Evolutionary conservation across 2,329 filamentous ascomycete species (phyloP).

Genomic region (Talaromyces sp.): DNA sequence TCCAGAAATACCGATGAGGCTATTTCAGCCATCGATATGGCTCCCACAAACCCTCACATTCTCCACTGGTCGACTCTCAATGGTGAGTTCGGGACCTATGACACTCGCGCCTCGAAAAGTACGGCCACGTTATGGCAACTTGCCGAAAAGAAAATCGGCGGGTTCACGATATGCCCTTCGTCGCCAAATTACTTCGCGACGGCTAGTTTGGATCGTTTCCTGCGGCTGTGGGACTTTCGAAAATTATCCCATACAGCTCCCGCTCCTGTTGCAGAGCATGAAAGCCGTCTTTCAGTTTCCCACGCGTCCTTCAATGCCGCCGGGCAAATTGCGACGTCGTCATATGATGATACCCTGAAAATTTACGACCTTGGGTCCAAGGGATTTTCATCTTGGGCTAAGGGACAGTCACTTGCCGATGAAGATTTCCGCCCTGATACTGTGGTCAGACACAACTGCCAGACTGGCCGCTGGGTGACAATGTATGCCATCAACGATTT

Average conservation of each 20-base stretch:
- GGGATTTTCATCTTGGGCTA: slow-evolving; percentile 61
- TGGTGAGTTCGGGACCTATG: slow-evolving; percentile 78
- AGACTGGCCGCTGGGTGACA: slow-evolving; percentile 92
- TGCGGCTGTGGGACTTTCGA: slow-evolving; percentile 91
- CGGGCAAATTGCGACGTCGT: slow-evolving; percentile 86
- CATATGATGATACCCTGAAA: slow-evolving; percentile 94
- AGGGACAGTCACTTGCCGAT: slow-evolving; percentile 60
- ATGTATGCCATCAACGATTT: slow-evolving; percentile 57
- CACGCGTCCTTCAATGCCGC: slow-evolving; percentile 87
- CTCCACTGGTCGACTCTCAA: slow-evolving; percentile 87
- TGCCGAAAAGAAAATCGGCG: slow-evolving; percentile 92
- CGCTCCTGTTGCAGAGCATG: slow-evolving; percentile 75
- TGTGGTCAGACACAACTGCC: slow-evolving; percentile 83
- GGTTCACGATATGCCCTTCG: slow-evolving; percentile 80
- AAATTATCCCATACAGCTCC: slow-evolving; percentile 69
- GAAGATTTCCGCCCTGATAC: slow-evolving; percentile 69
- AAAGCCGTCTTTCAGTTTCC: slow-evolving; percentile 81
- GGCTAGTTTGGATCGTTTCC: slow-evolving; percentile 81
- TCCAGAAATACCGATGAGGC: slow-evolving; percentile 72
- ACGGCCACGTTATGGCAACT: slow-evolving; percentile 72
- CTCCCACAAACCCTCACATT: slow-evolving; percentile 67
- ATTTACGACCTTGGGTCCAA: slow-evolving; percentile 74
- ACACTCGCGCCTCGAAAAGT: slow-evolving; percentile 64
- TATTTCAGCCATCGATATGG: slow-evolving; percentile 82
- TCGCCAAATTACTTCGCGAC: slow-evolving; percentile 84